A percentile compares a stretch with the other conserved stretches of the same genome.
phyloP scores from a whole-genome alignment of 1,284 basidiomycete species.

The Rhodotorula sp. region DNA sequence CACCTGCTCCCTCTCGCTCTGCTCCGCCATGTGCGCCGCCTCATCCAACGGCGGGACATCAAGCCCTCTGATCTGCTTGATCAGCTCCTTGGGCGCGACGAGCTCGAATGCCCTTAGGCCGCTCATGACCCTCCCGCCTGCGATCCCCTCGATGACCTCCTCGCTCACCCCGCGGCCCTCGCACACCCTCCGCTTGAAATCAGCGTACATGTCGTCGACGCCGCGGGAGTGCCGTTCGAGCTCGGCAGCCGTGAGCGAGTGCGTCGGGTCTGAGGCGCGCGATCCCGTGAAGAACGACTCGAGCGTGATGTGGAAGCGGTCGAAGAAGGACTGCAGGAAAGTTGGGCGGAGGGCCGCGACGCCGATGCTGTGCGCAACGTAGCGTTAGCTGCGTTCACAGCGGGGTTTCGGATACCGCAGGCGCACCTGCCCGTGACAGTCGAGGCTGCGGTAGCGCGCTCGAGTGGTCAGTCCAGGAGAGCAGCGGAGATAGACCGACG shows the following conservation, averaged over 20 bases:
- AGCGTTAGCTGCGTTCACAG: not conserved
- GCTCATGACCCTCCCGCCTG: slow-evolving; percentile 54
- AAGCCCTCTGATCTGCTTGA: slow-evolving; percentile 43
- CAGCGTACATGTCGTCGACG: slow-evolving; percentile 52
- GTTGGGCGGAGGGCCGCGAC: slow-evolving; percentile 54
- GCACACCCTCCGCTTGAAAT: slow-evolving; percentile 49
- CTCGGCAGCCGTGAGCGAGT: slow-evolving; percentile 49
- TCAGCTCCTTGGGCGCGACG: slow-evolving; percentile 43
- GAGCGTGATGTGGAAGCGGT: slow-evolving; percentile 51
- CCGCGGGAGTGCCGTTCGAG: slow-evolving; percentile 47
- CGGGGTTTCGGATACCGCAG: not conserved
- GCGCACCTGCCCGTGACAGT: slow-evolving; percentile 53
- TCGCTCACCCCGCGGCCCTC: slow-evolving; percentile 51
- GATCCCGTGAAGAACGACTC: slow-evolving; percentile 54
- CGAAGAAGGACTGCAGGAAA: slow-evolving; percentile 53
- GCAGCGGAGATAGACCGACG: not conserved
- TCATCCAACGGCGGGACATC: slow-evolving; percentile 25
- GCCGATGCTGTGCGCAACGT: slow-evolving; percentile 33
- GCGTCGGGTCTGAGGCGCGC: slow-evolving; percentile 48
- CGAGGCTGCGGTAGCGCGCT: slow-evolving; percentile 41
- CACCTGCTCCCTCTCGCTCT: not conserved
- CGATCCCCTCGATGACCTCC: slow-evolving; percentile 51
- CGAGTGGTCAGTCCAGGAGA: not conserved
- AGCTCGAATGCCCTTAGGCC: slow-evolving; percentile 52
- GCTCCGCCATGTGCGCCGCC: not conserved